phyloP scores from a whole-genome alignment of 139 green algal species.

The Chlamydomonas sp. region DNA sequence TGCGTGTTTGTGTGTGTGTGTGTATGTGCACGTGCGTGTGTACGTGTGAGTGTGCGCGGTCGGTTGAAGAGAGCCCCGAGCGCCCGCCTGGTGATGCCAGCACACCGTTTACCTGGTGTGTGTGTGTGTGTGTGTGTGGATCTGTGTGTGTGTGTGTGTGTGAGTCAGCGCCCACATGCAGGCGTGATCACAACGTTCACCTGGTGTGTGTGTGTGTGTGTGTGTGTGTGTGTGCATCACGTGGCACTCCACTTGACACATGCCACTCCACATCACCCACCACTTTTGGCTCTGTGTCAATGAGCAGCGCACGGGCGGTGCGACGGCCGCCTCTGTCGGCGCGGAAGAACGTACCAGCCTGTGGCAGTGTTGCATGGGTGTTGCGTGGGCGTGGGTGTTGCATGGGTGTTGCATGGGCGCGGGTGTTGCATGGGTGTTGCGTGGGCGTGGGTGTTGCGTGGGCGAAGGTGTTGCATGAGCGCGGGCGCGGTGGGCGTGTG shows the following conservation, averaged over 20 bases:
- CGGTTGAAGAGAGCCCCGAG: neutral
- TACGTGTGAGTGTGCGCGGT: neutral
- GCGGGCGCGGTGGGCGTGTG: too few relatives aligned
- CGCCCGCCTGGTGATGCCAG: neutral
- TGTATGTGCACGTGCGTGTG: too few relatives aligned
- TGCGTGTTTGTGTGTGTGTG: too few relatives aligned
- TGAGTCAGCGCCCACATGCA: neutral
- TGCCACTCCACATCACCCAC: too few relatives aligned
- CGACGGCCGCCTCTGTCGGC: neutral
- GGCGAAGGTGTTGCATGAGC: too few relatives aligned
- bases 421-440: too few relatives aligned
- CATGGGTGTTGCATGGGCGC: too few relatives aligned
- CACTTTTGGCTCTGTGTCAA: slow-evolving; percentile 45
- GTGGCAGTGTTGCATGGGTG: too few relatives aligned
- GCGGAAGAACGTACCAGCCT: slow-evolving; percentile 10
- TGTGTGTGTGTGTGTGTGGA: too few relatives aligned
- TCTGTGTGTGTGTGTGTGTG: too few relatives aligned
- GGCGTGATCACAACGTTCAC: neutral
- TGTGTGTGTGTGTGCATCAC: neutral
- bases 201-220: neutral
- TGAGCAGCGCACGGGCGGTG: slow-evolving; percentile 22
- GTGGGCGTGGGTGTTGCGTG: too few relatives aligned
- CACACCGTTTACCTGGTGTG: neutral
- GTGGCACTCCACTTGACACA: neutral
- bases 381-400: too few relatives aligned